Evolutionary conservation across 768 basidiomycete species (phyloP), one percentile per base, ranked within the genome.

Genomic region (Calocybe gangraenosa): DNA sequence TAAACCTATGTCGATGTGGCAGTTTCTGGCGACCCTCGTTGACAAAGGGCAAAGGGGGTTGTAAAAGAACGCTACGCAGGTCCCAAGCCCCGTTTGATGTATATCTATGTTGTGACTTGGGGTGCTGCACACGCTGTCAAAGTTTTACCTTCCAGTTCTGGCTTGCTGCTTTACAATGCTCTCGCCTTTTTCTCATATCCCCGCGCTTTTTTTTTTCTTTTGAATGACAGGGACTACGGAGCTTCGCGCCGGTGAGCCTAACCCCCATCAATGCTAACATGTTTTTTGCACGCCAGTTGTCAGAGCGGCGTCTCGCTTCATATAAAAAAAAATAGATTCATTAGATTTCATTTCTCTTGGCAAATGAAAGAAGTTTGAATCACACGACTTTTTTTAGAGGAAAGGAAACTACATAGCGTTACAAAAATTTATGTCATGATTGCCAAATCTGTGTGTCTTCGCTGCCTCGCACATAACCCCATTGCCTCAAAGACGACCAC

Each of bases 111-210:
- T 28, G 25, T 28, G 25, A 28, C 11, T 6, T 28, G n/a, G n/a
- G 25, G 25, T 18, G 37, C 17, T 42, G 40, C 28, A 35, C 45
- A 47, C 49, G 33, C 49, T 50, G 49, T 50, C 49, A 50, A 21
- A 8, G 40, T 32, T 39, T 34, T 11, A 28, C 37, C 40, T 42
- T 42, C 35, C 15, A 46, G 35, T 22, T 31, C 23, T 11, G 28
- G 3, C 13, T 22, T 42, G 17, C 14, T 14, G 11, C 25, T 28
- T 28, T 13, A 20, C 20, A 20, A 13, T 13, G 9, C 17, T 19
- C 9, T 33, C 18, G 22, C 17, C 15, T n/a, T 2, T 30, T 40
- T 35, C 23, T 32, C 31, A 33, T 51, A 37, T 42, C 20, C 20
- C 44, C 40, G 41, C 33, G 42, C 17, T 44, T 21, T 15, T 15